phyloP scores from a whole-genome alignment of 805 yeast species.

The Candida odintsovae region DNA sequence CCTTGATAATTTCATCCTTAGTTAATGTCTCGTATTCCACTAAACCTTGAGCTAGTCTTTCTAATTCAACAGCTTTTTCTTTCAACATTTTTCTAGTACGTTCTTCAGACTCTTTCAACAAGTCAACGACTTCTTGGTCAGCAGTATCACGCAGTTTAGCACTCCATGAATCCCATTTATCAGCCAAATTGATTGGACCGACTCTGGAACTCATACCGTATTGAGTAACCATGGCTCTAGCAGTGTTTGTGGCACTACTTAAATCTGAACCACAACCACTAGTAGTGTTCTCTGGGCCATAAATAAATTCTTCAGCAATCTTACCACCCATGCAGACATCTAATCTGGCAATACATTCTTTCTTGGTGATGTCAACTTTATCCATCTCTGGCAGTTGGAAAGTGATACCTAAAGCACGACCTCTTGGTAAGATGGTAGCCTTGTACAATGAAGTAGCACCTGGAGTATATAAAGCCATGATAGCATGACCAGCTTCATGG shows the following conservation, averaged over 20 bases:
- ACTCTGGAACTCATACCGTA: slow-evolving; percentile 94
- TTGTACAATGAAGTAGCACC: slow-evolving; percentile 96
- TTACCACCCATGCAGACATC: slow-evolving; percentile 99
- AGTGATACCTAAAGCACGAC: slow-evolving; percentile 93
- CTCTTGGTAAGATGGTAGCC: slow-evolving; percentile 95
- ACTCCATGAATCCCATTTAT: slow-evolving; percentile 95
- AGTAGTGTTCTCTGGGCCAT: slow-evolving; percentile 89
- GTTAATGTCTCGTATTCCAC: slow-evolving; percentile 93
- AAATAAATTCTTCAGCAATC: slow-evolving; percentile 89
- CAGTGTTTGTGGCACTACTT: slow-evolving; percentile 83
- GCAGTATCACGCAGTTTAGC: slow-evolving; percentile 83
- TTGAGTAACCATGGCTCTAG: slow-evolving; percentile 93
- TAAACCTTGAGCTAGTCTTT: slow-evolving; percentile 86
- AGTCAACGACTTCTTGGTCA: slow-evolving; percentile 81
- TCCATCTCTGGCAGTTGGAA: slow-evolving; percentile 98
- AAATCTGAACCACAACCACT: slow-evolving; percentile 94
- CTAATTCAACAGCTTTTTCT: slow-evolving; percentile 63
- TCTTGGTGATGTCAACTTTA: slow-evolving; percentile 86
- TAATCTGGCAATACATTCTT: slow-evolving; percentile 82
- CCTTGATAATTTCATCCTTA: slow-evolving; percentile 81
- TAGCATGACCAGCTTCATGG: slow-evolving; percentile 99
- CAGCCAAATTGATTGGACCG: slow-evolving; percentile 88
- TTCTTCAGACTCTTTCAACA: slow-evolving; percentile 68
- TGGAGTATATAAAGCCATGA: slow-evolving; percentile 90
- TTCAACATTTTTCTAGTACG: slow-evolving; percentile 68